Conservation (phyloP, 306 rosid species). For the Fragaria iinumae region DNA sequence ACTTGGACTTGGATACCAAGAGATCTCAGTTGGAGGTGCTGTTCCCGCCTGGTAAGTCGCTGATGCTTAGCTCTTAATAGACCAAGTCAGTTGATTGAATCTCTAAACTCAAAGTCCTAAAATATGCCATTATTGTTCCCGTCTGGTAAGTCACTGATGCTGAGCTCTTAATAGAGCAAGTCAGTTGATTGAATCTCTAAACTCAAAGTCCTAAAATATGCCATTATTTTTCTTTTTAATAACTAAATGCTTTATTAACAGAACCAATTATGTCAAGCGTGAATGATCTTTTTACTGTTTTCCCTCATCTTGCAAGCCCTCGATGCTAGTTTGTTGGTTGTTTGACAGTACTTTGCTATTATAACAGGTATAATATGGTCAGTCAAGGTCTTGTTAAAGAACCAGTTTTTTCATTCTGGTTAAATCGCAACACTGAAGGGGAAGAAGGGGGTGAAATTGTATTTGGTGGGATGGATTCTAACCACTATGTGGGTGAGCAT, state of each 20-base stretch:
- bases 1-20: constrained; percentile 51
- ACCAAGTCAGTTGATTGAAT: background rate
- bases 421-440: constrained; percentile 45
- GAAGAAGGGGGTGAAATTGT: constrained; percentile 60
- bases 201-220: background rate
- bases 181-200: background rate
- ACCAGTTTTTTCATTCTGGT: constrained; percentile 52
- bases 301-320: background rate
- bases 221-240: background rate
- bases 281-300: background rate
- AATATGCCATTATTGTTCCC: constrained; percentile 24
- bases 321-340: background rate
- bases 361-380: constrained; percentile 48
- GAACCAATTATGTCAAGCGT: background rate
- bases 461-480: constrained; percentile 57
- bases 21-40: constrained; percentile 43
- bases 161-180: background rate
- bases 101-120: background rate
- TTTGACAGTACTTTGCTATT: constrained; percentile 3
- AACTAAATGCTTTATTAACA: background rate
- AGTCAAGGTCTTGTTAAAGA: constrained; percentile 50
- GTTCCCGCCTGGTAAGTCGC: constrained; percentile 49
- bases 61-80: background rate
- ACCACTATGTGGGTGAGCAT: constrained; percentile 70
- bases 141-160: constrained; percentile 40